Conservation (phyloP, 257 asterid genomes). For the Lycium ferocissimum region DNA sequence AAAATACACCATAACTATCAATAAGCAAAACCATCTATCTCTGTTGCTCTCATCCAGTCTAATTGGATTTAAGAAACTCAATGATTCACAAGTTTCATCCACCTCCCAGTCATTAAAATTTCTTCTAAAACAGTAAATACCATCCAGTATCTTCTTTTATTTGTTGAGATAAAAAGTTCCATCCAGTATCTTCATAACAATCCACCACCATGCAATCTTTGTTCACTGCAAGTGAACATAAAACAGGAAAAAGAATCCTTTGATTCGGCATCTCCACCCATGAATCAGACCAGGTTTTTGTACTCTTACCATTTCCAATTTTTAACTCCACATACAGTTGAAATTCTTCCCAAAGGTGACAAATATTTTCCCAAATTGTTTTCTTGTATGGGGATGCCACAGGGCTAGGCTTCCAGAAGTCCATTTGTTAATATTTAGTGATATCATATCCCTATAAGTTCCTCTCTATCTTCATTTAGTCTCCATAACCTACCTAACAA, state of each 20-base stretch:
- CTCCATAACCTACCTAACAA: background rate
- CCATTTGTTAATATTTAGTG: background rate
- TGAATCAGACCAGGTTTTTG: background rate
- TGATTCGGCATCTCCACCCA: background rate
- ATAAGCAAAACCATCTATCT: background rate
- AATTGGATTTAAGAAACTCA: background rate
- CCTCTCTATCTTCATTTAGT: background rate
- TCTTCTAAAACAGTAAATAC: background rate
- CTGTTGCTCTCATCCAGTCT: background rate
- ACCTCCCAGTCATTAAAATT: background rate
- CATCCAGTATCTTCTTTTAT: too few species aligned
- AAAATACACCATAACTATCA: background rate
- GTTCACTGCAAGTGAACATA: background rate
- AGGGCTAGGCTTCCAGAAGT: constrained; percentile 3
- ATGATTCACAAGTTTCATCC: constrained; percentile 18
- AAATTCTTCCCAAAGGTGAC: constrained; percentile 7
- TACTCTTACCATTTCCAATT: background rate
- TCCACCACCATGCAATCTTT: background rate
- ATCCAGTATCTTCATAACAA: background rate
- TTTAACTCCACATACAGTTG: background rate
- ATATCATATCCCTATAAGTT: background rate
- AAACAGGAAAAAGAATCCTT: background rate
- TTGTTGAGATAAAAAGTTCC: too few species aligned
- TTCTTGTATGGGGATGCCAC: background rate
- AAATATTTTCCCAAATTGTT: background rate